A percentile compares a stretch with the other conserved stretches of the same genome.
phyloP scores from a whole-genome alignment of 23 red algal genomes.

The Agarophyton chilense region DNA sequence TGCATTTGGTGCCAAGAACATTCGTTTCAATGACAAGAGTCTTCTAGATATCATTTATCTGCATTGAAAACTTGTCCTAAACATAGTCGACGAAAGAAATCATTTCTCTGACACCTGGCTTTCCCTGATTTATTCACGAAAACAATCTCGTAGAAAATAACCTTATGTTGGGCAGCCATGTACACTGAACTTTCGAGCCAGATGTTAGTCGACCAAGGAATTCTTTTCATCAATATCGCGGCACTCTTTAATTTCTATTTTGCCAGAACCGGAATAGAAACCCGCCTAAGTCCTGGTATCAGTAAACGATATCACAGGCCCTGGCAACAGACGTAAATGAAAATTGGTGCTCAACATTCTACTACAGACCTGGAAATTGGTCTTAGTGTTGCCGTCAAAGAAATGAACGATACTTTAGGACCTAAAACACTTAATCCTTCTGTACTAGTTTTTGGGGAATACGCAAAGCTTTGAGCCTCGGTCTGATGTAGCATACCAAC shows the following conservation, averaged over 20 bases:
- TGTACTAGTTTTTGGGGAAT: slow-evolving; percentile 7
- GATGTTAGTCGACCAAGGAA: slow-evolving; percentile 17
- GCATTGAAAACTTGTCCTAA: not conserved
- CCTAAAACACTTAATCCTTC: slow-evolving; percentile 14
- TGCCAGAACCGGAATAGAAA: slow-evolving; percentile 16
- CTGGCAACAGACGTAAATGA: not conserved
- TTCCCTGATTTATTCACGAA: not conserved
- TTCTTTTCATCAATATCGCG: not conserved
- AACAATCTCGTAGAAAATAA: not conserved
- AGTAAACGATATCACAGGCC: slow-evolving; percentile 17
- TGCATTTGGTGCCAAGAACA: not conserved
- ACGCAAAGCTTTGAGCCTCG: no score
- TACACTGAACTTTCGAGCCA: not conserved
- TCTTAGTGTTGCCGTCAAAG: slow-evolving; percentile 2
- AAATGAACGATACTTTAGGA: slow-evolving; percentile 29
- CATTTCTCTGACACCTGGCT: not conserved
- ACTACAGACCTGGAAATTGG: not conserved
- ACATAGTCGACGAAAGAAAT: not conserved
- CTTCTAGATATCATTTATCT: slow-evolving; percentile 29
- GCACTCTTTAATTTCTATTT: not conserved
- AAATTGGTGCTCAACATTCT: not conserved
- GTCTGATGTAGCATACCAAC: no score
- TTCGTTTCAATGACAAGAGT: slow-evolving; percentile 11
- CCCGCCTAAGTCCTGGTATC: not conserved
- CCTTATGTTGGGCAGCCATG: not conserved